A percentile compares a stretch with the other conserved stretches of the same genome.
Evolutionary conservation across 2,329 filamentous ascomycete genomes (phyloP).

Genomic region (Coniosporium tulheliwenetii): DNA sequence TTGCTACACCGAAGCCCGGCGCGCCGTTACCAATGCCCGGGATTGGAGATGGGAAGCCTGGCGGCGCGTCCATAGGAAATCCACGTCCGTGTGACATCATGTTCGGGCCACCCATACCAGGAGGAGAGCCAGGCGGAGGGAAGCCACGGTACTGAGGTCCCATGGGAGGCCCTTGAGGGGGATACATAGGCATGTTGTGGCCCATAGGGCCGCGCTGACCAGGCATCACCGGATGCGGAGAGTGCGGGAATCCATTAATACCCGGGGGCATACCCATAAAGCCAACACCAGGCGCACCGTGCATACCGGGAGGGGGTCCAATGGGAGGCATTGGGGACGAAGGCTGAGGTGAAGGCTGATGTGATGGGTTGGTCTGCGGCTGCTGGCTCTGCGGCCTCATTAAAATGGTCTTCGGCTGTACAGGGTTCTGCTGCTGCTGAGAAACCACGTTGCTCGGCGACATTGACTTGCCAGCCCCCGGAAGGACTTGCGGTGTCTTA

Average conservation of each 20-base stretch:
- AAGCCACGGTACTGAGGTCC: conserved; percentile 41
- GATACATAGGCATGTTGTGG: conserved; percentile 39
- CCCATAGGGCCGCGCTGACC: conserved; percentile 34
- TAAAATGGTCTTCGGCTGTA: conserved; percentile 46
- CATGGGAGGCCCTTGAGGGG: conserved; percentile 33
- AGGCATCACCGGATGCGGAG: conserved; percentile 39
- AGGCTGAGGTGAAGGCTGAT: conserved; percentile 37
- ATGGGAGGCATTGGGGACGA: conserved; percentile 50
- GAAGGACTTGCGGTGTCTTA: conserved; percentile 43
- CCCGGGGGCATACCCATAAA: conserved; percentile 30
- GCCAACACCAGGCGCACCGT: conserved; percentile 35
- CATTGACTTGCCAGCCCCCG: conserved; percentile 33
- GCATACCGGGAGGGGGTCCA: conserved; percentile 39
- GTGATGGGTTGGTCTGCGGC: conserved; percentile 25
- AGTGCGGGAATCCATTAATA: conserved; percentile 39
- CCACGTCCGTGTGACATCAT: conserved; percentile 42
- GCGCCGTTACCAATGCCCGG: conserved; percentile 13
- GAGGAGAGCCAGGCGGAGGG: conserved; percentile 25
- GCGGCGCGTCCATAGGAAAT: conserved; percentile 38
- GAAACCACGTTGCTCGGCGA: conserved; percentile 45
- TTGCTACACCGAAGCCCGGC: conserved; percentile 15
- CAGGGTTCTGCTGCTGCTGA: conserved; percentile 45
- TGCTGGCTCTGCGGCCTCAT: conserved; percentile 40
- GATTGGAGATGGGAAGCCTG: conserved; percentile 35
- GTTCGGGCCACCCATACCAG: conserved; percentile 43